These are phyloP conservation scores for Heteromeles arbutifolia DNA, from an alignment of 306 rosid species.

Conservation along the genomic window DNA sequence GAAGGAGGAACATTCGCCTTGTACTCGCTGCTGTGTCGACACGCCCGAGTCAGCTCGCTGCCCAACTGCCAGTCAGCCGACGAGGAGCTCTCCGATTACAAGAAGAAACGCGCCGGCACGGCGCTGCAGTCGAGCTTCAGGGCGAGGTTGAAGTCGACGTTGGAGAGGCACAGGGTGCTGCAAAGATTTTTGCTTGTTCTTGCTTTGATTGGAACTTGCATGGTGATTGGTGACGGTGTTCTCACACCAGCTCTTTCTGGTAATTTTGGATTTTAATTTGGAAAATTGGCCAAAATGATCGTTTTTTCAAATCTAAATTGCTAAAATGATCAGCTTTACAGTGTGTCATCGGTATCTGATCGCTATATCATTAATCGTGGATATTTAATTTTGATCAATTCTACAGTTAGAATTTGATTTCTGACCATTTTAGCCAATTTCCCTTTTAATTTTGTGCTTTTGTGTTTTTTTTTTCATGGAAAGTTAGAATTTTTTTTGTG, in stretches of 20 bases:
- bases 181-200: constrained; percentile 75
- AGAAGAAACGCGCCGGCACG: constrained; percentile 22
- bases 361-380: not conserved
- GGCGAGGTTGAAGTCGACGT: constrained; percentile 36
- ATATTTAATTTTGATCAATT: not conserved
- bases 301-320: not conserved
- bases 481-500: constrained; percentile 6
- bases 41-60: constrained; percentile 62
- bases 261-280: constrained; percentile 9
- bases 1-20: constrained; percentile 98
- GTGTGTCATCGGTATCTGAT: not conserved
- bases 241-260: constrained; percentile 93
- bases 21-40: constrained; percentile 82
- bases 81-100: constrained; percentile 65
- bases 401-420: not conserved
- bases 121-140: constrained; percentile 31
- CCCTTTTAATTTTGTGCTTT: not conserved
- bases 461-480: not conserved
- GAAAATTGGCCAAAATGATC: not conserved
- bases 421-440: not conserved
- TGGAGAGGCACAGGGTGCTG: constrained; percentile 68
- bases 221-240: constrained; percentile 98
- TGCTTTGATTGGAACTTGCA: constrained; percentile 87
- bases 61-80: constrained; percentile 74
- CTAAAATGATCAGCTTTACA: not conserved